phyloP scores from a whole-genome alignment of 73 alveolate genomes.

The Breviolum minutum region DNA sequence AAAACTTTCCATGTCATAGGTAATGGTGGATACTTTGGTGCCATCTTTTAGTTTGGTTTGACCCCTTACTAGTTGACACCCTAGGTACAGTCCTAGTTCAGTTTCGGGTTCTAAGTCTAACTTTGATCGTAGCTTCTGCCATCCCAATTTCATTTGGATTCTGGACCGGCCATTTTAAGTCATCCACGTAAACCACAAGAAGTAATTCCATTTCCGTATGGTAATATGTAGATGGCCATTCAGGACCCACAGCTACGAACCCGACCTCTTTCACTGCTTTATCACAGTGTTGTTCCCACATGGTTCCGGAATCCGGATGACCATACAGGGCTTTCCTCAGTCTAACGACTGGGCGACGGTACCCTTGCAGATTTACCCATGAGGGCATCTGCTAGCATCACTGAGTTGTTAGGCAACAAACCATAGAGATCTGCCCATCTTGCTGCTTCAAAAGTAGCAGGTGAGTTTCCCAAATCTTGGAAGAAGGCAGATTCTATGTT shows the following conservation, averaged over 20 bases:
- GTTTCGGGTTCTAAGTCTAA: conserved; percentile 3
- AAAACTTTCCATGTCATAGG: conserved; percentile 23
- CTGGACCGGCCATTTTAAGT: conserved; percentile 11
- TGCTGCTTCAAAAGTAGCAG: conserved; percentile 8
- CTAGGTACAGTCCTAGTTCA: conserved; percentile 8
- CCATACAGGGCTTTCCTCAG: conserved; percentile 4
- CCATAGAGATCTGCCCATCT: conserved; percentile 24
- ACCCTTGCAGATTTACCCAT: not conserved
- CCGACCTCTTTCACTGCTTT: not conserved
- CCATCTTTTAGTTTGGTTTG: not conserved
- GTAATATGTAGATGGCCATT: conserved; percentile 25
- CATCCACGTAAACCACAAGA: conserved; percentile 45
- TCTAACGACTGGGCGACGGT: not conserved
- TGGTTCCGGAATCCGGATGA: conserved; percentile 20
- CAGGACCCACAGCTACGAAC: not conserved
- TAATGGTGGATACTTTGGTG: not conserved
- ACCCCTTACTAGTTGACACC: not conserved
- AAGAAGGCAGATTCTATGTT: not conserved
- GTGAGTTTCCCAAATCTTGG: conserved; percentile 16
- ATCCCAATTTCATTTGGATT: not conserved
- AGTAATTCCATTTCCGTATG: not conserved
- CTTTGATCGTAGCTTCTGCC: not conserved
- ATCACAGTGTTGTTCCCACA: conserved; percentile 52
- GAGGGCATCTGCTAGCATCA: not conserved
- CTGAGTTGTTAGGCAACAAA: not conserved